Percentiles rank a stretch among this genome's conserved stretches.
Evolutionary conservation across 164 flowering plant species (phyloP).

Genomic region (Umbellularia californica): DNA sequence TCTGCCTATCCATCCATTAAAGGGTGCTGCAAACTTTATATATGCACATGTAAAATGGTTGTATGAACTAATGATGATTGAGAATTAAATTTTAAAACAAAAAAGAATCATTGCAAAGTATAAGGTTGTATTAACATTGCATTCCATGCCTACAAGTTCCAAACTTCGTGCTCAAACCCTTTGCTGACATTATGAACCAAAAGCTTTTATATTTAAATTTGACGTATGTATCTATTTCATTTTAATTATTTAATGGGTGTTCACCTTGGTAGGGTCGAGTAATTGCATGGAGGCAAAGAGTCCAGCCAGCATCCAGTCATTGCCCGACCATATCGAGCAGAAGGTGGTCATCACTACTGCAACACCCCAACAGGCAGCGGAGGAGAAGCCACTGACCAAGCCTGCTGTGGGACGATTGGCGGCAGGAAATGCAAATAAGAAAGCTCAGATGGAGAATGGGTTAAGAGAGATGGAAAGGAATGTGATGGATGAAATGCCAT

Average conservation of each 20-base stretch:
- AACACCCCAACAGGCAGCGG: conserved; percentile 4
- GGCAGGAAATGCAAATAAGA: conserved; percentile 4
- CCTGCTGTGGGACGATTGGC: conserved; percentile 4
- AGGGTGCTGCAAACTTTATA: too few relatives aligned
- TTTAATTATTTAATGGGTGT: too few relatives aligned
- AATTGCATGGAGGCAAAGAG: conserved; percentile 33
- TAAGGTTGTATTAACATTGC: not conserved
- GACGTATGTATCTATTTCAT: too few relatives aligned
- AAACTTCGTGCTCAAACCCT: too few relatives aligned
- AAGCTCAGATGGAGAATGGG: not conserved
- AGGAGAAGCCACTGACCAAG: conserved; percentile 7
- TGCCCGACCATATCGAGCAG: conserved; percentile 23
- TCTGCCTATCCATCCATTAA: too few relatives aligned
- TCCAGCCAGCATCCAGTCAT: conserved; percentile 26
- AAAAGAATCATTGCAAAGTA: too few relatives aligned
- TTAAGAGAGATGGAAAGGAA: conserved; percentile 29
- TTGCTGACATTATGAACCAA: too few relatives aligned
- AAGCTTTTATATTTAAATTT: too few relatives aligned
- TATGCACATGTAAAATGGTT: too few relatives aligned
- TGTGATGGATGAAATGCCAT: conserved; percentile 64
- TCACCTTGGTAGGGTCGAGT: conserved; percentile 22
- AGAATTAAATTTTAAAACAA: too few relatives aligned
- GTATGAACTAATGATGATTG: not conserved
- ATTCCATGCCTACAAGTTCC: not conserved
- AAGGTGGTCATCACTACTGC: conserved; percentile 5